These are phyloP conservation scores for Stevia rebaudiana DNA, from an alignment of 140 eudicot species.

Conservation along the genomic window DNA sequence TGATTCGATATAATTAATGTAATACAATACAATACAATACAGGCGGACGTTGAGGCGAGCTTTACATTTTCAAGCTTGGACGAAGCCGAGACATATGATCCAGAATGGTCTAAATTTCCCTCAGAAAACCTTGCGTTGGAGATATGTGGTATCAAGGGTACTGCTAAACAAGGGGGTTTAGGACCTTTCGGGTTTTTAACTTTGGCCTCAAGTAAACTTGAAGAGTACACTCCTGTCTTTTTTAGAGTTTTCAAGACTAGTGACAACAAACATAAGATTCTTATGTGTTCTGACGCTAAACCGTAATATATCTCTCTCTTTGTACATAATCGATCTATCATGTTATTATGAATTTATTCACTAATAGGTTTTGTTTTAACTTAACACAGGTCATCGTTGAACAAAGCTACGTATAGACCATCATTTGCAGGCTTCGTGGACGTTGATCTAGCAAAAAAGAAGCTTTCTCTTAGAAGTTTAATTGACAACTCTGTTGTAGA, in stretches of 20 bases:
- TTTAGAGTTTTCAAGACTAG: background rate
- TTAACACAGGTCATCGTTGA: background rate
- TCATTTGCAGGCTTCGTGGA: conserved; percentile 12
- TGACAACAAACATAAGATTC: background rate
- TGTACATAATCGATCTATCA: too few species aligned
- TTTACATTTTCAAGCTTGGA: conserved; percentile 1
- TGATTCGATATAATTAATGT: too few species aligned
- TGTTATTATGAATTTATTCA: too few species aligned
- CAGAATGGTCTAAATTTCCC: background rate
- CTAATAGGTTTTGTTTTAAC: background rate
- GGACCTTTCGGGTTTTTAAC: conserved; percentile 3
- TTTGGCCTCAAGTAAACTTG: background rate
- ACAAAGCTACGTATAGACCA: background rate
- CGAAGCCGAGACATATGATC: background rate
- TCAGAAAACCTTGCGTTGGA: background rate
- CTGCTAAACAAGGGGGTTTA: background rate
- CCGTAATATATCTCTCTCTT: background rate
- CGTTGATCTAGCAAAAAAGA: background rate
- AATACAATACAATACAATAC: too few species aligned
- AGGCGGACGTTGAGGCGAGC: background rate
- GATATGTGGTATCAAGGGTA: background rate
- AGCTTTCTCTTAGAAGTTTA: conserved; percentile 6
- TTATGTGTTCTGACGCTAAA: background rate
- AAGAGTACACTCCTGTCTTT: background rate
- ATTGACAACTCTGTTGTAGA: conserved; percentile 1